phyloP scores from a whole-genome alignment of 176 grass and related monocot species.

The Thinopyrum elongatum region DNA sequence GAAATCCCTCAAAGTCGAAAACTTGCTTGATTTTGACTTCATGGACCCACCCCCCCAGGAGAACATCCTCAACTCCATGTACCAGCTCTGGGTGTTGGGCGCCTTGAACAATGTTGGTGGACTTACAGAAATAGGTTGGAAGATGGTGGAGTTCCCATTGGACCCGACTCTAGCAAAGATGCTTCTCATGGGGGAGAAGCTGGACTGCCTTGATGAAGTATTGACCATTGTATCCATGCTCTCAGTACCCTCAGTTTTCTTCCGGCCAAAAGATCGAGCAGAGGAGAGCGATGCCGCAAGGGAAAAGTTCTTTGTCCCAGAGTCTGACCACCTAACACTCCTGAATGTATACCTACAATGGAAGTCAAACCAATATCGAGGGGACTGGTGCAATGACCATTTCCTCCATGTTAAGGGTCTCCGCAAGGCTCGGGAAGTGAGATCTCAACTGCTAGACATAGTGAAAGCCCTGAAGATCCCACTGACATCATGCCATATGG shows the following conservation, averaged over 20 bases:
- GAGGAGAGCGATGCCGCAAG: constrained; percentile 96
- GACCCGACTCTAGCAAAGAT: constrained; percentile 97
- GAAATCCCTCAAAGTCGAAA: constrained; percentile 92
- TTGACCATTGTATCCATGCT: constrained; percentile 99
- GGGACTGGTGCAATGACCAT: constrained; percentile 98
- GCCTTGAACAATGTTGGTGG: constrained; percentile 92
- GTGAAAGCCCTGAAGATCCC: constrained; percentile 85
- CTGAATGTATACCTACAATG: constrained; percentile 93
- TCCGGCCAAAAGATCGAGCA: constrained; percentile 89
- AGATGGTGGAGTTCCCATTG: constrained; percentile 98
- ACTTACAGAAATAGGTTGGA: constrained; percentile 94
- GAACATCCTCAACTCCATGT: constrained; percentile 99
- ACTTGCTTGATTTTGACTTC: constrained; percentile 95
- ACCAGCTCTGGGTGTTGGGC: constrained; percentile 96
- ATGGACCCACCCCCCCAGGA: constrained; percentile 99
- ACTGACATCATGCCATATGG: constrained; percentile 79
- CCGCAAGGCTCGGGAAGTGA: constrained; percentile 88
- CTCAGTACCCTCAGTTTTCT: constrained; percentile 97
- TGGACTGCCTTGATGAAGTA: constrained; percentile 87
- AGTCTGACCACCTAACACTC: constrained; percentile 93
- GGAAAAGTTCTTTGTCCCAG: constrained; percentile 98
- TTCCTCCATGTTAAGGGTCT: constrained; percentile 97
- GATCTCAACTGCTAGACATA: constrained; percentile 91
- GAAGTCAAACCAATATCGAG: constrained; percentile 92
- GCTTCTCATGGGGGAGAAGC: constrained; percentile 91